These are phyloP conservation scores for Citrus sinensis DNA, from an alignment of 345 rosid genomes.

Conservation along the genomic window DNA sequence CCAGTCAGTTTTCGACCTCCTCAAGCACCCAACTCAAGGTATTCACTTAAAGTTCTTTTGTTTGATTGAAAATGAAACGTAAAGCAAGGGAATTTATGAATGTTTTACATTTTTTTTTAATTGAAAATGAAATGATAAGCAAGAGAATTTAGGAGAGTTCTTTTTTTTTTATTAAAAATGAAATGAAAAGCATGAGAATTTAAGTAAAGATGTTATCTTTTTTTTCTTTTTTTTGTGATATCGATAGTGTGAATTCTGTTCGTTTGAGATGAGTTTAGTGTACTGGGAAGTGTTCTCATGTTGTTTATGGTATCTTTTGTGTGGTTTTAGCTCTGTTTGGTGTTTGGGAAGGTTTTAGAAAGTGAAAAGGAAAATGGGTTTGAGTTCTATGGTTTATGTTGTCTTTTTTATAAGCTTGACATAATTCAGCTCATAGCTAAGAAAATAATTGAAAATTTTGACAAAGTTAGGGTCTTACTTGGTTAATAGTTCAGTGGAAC, in stretches of 20 bases:
- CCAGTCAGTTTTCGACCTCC: constrained; percentile 50
- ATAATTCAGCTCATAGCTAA: neutral
- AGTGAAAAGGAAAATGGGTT: neutral
- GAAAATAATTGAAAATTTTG: neutral
- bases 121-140: neutral
- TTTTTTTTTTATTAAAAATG: neutral
- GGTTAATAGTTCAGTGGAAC: neutral
- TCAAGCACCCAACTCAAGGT: constrained; percentile 62
- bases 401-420: neutral
- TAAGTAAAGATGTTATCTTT: neutral
- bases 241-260: neutral
- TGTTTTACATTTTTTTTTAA: neutral
- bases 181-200: neutral
- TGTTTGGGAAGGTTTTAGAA: constrained; percentile 2
- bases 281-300: neutral
- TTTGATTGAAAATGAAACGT: neutral
- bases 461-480: neutral
- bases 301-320: neutral
- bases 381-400: neutral
- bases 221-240: neutral
- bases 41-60: neutral
- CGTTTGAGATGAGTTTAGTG: neutral
- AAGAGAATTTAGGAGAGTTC: neutral
- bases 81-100: neutral
- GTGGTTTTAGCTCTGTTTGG: neutral